Conservation (phyloP, 805 yeast species). For the Zygosaccharomyces bailii region DNA sequence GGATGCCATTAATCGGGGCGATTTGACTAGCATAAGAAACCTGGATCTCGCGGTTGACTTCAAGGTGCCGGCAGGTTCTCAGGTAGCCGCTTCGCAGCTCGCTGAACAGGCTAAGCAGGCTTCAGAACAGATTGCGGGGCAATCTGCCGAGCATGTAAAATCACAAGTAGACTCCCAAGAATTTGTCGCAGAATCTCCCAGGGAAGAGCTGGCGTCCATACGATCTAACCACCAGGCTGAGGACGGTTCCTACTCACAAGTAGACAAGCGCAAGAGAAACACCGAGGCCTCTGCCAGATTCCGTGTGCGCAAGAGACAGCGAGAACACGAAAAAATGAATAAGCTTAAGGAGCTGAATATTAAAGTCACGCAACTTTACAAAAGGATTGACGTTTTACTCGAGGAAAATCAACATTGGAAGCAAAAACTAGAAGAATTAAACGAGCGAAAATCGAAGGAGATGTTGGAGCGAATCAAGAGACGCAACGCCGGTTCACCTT, state of each 20-base stretch:
- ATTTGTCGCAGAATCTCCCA: not conserved
- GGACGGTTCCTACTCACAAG: not conserved
- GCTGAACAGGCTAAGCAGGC: not conserved
- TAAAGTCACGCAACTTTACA: constrained; percentile 24
- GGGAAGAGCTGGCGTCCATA: not conserved
- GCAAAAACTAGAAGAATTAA: constrained; percentile 23
- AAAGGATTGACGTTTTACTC: constrained; percentile 22
- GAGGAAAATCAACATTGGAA: constrained; percentile 35
- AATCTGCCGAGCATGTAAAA: not conserved
- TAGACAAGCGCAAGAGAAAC: constrained; percentile 38
- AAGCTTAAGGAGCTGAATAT: constrained; percentile 22
- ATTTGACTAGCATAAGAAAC: constrained; percentile 11
- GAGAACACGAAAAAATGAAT: constrained; percentile 23
- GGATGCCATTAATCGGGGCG: constrained; percentile 28
- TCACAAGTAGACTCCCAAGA: not conserved
- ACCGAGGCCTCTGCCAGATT: constrained; percentile 95
- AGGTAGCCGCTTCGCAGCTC: not conserved
- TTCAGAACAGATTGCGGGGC: not conserved
- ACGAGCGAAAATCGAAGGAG: constrained; percentile 30
- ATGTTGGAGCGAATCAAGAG: constrained; percentile 27
- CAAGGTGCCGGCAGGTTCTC: constrained; percentile 2
- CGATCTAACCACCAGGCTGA: not conserved
- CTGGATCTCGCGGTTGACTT: constrained; percentile 12
- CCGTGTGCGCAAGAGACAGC: constrained; percentile 48
- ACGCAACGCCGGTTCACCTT: constrained; percentile 15